Evolutionary conservation across 2,329 filamentous ascomycete genomes (phyloP).

Genomic region (Chrysosporium keratinophilum): DNA sequence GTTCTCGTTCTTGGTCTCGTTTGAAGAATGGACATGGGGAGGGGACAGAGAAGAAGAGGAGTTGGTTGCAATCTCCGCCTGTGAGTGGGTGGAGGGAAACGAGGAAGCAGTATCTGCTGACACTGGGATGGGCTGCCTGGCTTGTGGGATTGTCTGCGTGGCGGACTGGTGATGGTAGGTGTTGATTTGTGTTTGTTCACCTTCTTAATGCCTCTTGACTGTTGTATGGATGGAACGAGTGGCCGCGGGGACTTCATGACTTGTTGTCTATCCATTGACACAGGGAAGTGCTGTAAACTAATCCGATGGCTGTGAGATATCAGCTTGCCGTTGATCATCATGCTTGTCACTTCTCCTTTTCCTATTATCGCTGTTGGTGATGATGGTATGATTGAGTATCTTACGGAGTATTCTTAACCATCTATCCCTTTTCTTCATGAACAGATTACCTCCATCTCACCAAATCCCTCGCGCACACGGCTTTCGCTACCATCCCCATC

Average conservation of each 20-base stretch:
- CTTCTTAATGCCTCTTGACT: background rate
- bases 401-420: background rate
- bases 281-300: no score
- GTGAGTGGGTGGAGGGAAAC: constrained; percentile 39
- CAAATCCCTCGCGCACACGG: constrained; percentile 51
- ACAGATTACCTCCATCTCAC: constrained; percentile 56
- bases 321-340: no score
- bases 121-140: constrained; percentile 43
- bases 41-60: constrained; percentile 12
- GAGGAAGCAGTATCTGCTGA: constrained; percentile 39
- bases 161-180: constrained; percentile 46
- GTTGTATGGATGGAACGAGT: no score
- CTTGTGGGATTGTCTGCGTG: constrained; percentile 41
- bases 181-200: background rate
- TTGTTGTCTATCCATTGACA: no score
- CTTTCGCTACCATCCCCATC: constrained; percentile 49
- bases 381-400: background rate
- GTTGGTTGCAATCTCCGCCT: constrained; percentile 40
- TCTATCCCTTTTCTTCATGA: background rate
- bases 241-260: no score
- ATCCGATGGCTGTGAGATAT: no score
- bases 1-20: no score
- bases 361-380: no score
- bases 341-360: no score
- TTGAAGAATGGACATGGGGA: no score